Evolutionary conservation across 345 rosid species (phyloP).

Genomic region (Combretum micranthum): DNA sequence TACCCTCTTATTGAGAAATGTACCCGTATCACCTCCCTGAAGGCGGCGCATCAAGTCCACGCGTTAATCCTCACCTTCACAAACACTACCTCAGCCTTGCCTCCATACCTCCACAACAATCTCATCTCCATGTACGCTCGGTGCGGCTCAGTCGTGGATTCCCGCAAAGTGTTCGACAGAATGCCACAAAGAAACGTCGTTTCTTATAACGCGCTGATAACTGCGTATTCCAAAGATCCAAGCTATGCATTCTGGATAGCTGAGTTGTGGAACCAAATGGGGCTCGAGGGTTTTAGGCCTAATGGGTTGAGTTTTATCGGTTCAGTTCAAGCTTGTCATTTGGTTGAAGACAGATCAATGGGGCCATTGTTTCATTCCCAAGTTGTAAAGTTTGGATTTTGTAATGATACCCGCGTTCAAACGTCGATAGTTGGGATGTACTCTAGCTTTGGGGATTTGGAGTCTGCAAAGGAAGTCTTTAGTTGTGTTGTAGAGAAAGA

Average conservation of each 20-base stretch:
- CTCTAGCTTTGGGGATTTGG: slow-evolving; percentile 53
- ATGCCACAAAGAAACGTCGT: slow-evolving; percentile 60
- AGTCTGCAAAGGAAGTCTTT: slow-evolving; percentile 48
- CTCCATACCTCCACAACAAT: slow-evolving; percentile 58
- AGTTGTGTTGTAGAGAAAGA: slow-evolving; percentile 41
- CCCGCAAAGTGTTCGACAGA: slow-evolving; percentile 54
- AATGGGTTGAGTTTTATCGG: slow-evolving; percentile 64
- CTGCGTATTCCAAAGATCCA: slow-evolving; percentile 56
- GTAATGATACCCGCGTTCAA: slow-evolving; percentile 43
- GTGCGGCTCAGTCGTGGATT: slow-evolving; percentile 39
- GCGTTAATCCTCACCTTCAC: slow-evolving; percentile 40
- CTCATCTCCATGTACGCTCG: slow-evolving; percentile 56
- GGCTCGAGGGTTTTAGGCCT: slow-evolving; percentile 38
- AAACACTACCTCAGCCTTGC: slow-evolving; percentile 9
- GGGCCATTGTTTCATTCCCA: slow-evolving; percentile 51
- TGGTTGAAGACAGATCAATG: slow-evolving; percentile 35
- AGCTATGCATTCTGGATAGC: slow-evolving; percentile 23
- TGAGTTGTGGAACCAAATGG: slow-evolving; percentile 30
- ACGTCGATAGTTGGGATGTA: slow-evolving; percentile 78
- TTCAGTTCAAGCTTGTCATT: slow-evolving; percentile 53
- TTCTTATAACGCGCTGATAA: slow-evolving; percentile 55
- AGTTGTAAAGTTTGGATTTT: slow-evolving; percentile 42
- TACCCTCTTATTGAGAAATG: slow-evolving; percentile 45
- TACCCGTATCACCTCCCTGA: slow-evolving; percentile 28
- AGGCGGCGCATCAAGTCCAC: slow-evolving; percentile 58